Evolutionary conservation across 441 rosid species (phyloP).

Genomic region (Arabidopsis lyrata): DNA sequence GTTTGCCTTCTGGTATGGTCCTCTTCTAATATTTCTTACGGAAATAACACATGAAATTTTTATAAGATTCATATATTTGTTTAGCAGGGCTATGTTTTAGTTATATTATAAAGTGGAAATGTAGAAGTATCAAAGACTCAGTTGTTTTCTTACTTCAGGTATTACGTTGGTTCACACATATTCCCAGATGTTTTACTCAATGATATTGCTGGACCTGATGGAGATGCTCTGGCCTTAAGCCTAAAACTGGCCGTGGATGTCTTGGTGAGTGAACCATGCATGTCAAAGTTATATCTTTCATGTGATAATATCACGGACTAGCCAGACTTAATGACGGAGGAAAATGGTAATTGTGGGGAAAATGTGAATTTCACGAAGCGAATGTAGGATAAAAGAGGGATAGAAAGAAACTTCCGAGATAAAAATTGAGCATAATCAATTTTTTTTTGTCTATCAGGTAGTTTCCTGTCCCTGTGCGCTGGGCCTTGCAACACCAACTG

Average conservation of each 20-base stretch:
- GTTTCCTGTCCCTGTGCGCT: conserved; percentile 97
- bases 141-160: conserved; percentile 59
- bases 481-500: conserved; percentile 98
- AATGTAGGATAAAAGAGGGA: not conserved
- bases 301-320: conserved; percentile 7
- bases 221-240: conserved; percentile 88
- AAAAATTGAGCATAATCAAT: conserved; percentile 11
- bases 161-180: conserved; percentile 78
- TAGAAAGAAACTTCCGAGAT: not conserved
- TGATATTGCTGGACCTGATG: conserved; percentile 94
- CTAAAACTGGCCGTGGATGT: conserved; percentile 97
- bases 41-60: conserved; percentile 10
- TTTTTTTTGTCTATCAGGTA: conserved; percentile 57
- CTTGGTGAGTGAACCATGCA: conserved; percentile 66
- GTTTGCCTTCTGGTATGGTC: conserved; percentile 83
- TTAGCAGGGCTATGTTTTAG: conserved; percentile 16
- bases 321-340: conserved; percentile 3
- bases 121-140: conserved; percentile 19
- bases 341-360: conserved; percentile 7
- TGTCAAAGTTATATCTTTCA: conserved; percentile 22
- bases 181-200: conserved; percentile 95
- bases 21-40: conserved; percentile 29
- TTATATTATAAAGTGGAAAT: conserved; percentile 20
- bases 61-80: conserved; percentile 19
- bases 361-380: conserved; percentile 7